Conservation (phyloP, 2,329 filamentous ascomycete genomes). For the Sclerotinia trifoliorum region DNA sequence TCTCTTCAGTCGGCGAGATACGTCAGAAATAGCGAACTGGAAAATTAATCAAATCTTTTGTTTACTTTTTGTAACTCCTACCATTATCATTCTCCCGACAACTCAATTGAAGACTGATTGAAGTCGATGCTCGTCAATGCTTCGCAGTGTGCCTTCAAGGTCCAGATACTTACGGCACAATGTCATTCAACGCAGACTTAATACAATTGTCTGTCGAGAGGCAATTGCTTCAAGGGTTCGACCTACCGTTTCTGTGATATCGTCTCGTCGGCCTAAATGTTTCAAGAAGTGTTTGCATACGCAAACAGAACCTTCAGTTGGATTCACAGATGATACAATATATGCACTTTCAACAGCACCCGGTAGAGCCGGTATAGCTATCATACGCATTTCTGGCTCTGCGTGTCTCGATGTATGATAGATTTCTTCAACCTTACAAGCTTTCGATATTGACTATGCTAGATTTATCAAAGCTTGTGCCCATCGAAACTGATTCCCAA, state of each 20-base stretch:
- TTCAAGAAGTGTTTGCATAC: background rate
- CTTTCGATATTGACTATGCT: conserved; percentile 26
- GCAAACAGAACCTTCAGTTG: background rate
- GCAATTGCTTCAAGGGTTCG: background rate
- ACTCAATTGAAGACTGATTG: background rate
- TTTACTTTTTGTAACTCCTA: background rate
- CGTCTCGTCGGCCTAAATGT: background rate
- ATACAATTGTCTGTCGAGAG: background rate
- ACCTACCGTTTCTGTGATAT: no score
- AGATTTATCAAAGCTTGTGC: conserved; percentile 66
- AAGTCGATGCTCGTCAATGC: conserved; percentile 23
- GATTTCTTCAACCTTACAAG: conserved; percentile 18
- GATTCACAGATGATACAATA: conserved; percentile 57
- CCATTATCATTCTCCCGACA: no score
- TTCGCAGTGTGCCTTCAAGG: conserved; percentile 17
- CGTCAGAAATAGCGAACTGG: background rate
- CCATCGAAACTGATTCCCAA: conserved; percentile 53
- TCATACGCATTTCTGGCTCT: conserved; percentile 82
- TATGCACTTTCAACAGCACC: conserved; percentile 88
- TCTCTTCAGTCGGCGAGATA: background rate
- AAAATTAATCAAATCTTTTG: background rate
- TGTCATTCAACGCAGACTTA: background rate
- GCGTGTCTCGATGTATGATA: conserved; percentile 62
- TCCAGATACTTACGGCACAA: background rate
- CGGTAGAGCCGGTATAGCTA: conserved; percentile 84